These are phyloP conservation scores for Lepiota venenata DNA, from an alignment of 768 basidiomycete species.

Conservation along the genomic window DNA sequence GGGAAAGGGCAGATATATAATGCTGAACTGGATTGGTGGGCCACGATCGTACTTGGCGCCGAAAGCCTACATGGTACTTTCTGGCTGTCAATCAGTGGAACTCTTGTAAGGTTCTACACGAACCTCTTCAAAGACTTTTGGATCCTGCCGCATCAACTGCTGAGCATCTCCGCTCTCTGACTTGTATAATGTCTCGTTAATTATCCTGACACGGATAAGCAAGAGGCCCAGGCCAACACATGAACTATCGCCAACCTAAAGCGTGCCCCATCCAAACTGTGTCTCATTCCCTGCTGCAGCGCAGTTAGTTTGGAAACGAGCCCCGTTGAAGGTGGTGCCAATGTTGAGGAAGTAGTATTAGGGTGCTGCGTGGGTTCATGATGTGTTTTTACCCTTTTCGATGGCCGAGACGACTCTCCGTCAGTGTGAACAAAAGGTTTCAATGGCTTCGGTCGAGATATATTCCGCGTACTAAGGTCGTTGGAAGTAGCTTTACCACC, in stretches of 20 bases:
- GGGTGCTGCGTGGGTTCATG: not conserved
- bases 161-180: conserved; percentile 71
- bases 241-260: conserved; percentile 58
- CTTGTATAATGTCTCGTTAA: conserved; percentile 93
- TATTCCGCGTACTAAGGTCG: conserved; percentile 4
- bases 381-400: conserved; percentile 11
- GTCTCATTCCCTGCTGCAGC: conserved; percentile 76
- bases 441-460: conserved; percentile 21
- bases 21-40: conserved; percentile 90
- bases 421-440: conserved; percentile 15
- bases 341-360: conserved; percentile 5
- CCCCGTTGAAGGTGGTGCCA: conserved; percentile 9
- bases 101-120: conserved; percentile 10
- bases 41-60: conserved; percentile 90
- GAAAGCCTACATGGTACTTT: conserved; percentile 94
- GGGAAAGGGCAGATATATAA: conserved; percentile 64
- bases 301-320: conserved; percentile 46
- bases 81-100: not conserved
- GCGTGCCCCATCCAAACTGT: conserved; percentile 80
- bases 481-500: conserved; percentile 9
- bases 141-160: conserved; percentile 82
- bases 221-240: not conserved
- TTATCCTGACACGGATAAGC: conserved; percentile 48
- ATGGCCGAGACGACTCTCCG: conserved; percentile 15
- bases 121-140: conserved; percentile 82